Evolutionary conservation across 768 basidiomycete species (phyloP).

Genomic region (Ephemerocybe angulata): DNA sequence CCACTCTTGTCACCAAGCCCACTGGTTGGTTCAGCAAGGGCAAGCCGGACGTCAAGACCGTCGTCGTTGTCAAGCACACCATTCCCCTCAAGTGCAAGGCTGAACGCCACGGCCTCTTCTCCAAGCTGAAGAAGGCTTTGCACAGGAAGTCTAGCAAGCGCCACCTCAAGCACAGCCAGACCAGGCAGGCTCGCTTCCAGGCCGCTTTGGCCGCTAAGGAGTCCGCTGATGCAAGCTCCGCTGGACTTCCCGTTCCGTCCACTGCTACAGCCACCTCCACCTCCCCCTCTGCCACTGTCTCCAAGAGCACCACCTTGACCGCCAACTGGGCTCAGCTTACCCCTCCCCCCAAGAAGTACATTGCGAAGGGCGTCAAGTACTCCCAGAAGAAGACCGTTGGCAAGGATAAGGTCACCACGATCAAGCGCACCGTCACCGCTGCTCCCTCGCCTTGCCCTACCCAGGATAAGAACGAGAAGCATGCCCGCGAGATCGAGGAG

Average conservation of each 20-base stretch:
- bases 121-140: not conserved
- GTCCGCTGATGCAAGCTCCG: not conserved
- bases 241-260: slow-evolving; percentile 2
- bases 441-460: slow-evolving; percentile 21
- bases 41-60: slow-evolving; percentile 12
- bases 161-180: slow-evolving; percentile 13
- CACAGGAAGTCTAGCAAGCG: slow-evolving; percentile 4
- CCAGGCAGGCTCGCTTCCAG: no score
- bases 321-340: not conserved
- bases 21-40: slow-evolving; percentile 14
- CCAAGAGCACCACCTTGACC: slow-evolving; percentile 12
- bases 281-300: slow-evolving; percentile 1
- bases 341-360: not conserved
- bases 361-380: not conserved
- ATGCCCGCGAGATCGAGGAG: slow-evolving; percentile 24
- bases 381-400: slow-evolving; percentile 7
- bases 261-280: slow-evolving; percentile 3
- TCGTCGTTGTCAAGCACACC: slow-evolving; percentile 6
- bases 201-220: slow-evolving; percentile 12
- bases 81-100: slow-evolving; percentile 9
- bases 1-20: slow-evolving; percentile 16
- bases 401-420: slow-evolving; percentile 20
- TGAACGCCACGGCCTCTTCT: not conserved
- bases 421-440: slow-evolving; percentile 20
- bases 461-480: slow-evolving; percentile 12